Conservation (phyloP, 495 filamentous ascomycete species). For the Neurospora discreta region DNA sequence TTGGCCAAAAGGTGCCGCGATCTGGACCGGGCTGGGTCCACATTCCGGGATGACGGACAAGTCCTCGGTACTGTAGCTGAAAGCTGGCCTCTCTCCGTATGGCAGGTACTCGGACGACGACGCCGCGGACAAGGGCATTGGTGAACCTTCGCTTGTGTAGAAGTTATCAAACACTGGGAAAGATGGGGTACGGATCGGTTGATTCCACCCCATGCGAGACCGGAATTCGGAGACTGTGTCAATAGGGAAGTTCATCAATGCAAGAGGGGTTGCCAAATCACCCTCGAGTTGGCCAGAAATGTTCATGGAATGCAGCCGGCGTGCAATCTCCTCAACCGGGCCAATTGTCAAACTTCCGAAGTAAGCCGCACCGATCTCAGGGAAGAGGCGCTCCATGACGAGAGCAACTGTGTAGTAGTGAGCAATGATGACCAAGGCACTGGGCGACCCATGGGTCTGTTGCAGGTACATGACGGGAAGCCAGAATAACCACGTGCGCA, state of each 20-base stretch:
- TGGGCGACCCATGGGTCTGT: constrained; percentile 45
- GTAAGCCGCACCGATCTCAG: constrained; percentile 79
- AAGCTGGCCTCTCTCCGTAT: constrained; percentile 39
- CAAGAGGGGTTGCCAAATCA: constrained; percentile 38
- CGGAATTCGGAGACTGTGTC: constrained; percentile 50
- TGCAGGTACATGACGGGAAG: constrained; percentile 62
- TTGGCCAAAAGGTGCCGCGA: constrained; percentile 36
- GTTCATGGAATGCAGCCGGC: constrained; percentile 42
- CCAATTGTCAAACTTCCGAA: constrained; percentile 65
- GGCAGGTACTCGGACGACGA: constrained; percentile 27
- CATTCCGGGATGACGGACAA: constrained; percentile 31
- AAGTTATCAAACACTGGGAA: constrained; percentile 42
- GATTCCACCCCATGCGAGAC: constrained; percentile 49
- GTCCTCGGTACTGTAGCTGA: constrained; percentile 48
- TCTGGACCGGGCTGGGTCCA: constrained; percentile 36
- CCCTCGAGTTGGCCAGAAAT: constrained; percentile 32
- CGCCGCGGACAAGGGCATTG: constrained; percentile 25
- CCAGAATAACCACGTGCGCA: constrained; percentile 93
- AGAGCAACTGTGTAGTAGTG: constrained; percentile 86
- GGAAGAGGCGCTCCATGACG: constrained; percentile 80
- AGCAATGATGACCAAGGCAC: constrained; percentile 69
- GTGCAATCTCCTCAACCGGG: constrained; percentile 69
- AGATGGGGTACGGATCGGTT: constrained; percentile 40
- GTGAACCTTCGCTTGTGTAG: constrained; percentile 29
- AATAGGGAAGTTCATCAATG: constrained; percentile 53